Percentiles rank a stretch among this genome's conserved stretches.
phyloP scores from a whole-genome alignment of 2,329 filamentous ascomycete genomes.

The Monilinia laxa region DNA sequence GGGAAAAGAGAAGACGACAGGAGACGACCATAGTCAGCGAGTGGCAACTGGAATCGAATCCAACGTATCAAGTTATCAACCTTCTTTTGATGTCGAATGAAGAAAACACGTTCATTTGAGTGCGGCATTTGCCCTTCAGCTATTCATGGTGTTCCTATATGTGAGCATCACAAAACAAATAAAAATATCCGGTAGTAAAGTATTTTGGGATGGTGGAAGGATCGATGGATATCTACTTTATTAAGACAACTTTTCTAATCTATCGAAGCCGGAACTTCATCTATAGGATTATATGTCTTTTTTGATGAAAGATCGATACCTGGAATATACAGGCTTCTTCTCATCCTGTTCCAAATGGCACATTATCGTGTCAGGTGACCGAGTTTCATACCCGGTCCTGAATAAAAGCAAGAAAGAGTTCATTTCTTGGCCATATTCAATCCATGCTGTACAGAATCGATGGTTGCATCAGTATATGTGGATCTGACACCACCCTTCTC shows the following conservation, averaged over 20 bases:
- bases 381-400: not conserved
- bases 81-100: not conserved
- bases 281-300: not conserved
- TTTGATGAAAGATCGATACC: not conserved
- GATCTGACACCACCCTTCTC: slow-evolving; percentile 22
- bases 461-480: slow-evolving; percentile 20
- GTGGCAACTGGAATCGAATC: not conserved
- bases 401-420: not conserved
- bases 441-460: slow-evolving; percentile 17
- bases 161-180: not conserved
- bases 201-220: not conserved
- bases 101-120: not conserved
- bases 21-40: too few relatives aligned
- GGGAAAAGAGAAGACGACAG: too few relatives aligned
- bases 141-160: too few relatives aligned
- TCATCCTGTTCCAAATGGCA: not conserved
- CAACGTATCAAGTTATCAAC: not conserved
- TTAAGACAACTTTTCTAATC: slow-evolving; percentile 2
- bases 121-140: not conserved
- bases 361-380: not conserved
- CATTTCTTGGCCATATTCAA: slow-evolving; percentile 22
- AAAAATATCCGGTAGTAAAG: not conserved
- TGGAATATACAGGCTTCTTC: not conserved
- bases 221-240: not conserved
- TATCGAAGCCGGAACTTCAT: not conserved